Base-by-base conservation (phyloP, 352 stramenopile genomes). In the Blastocystis sp. region DNA sequence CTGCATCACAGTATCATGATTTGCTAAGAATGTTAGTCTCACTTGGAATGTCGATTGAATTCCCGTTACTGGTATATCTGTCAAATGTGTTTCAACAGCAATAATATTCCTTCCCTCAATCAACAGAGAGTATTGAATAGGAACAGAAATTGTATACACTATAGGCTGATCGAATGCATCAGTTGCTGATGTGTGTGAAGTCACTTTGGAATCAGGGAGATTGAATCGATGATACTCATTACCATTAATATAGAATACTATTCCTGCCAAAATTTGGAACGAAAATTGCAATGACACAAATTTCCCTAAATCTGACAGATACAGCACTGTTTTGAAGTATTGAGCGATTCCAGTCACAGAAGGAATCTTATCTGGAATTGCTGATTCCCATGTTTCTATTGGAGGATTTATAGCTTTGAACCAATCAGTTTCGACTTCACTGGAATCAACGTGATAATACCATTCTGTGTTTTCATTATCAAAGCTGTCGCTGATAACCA, bases 261-360 rank as follows among this genome's bases (percentile, higher is more conserved):
- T 39, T 11, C 75, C 75, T 29, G 75, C 75, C 12, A 42, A 37
- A 24, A 86, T 57, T 9, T 14, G 14, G 16, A 59, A 16, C 11
- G 49, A 58, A 35, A 86, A 24, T 14, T 29, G 29, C 21, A 86
- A 24, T 27, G 21, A 52, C 27, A 35, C 11, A 39, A 75, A 4
- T 2, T n/a, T 35, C 7, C 35, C 1, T 9, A 86, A 32, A 16
- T 21, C 19, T 19, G 75, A 49, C 12, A 86, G 24, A 24, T 39
- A 42, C 37, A 86, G n/a, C 16, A 86, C 61, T 5, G 75, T 86
- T n/a, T 75, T 86, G 24, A 58, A 86, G 57, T 86, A 86, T 24
- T 86, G 75, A 7, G 75, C 39, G 2, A 80, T 56, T 49, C 75
- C 75, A 83, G 0, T 61, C 0, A 57, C 24, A 49, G 12, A 6